Evolutionary conservation across 2,329 filamentous ascomycete species (phyloP), one percentile per base, ranked within the genome.

Genomic region (Fusarium torreyae): DNA sequence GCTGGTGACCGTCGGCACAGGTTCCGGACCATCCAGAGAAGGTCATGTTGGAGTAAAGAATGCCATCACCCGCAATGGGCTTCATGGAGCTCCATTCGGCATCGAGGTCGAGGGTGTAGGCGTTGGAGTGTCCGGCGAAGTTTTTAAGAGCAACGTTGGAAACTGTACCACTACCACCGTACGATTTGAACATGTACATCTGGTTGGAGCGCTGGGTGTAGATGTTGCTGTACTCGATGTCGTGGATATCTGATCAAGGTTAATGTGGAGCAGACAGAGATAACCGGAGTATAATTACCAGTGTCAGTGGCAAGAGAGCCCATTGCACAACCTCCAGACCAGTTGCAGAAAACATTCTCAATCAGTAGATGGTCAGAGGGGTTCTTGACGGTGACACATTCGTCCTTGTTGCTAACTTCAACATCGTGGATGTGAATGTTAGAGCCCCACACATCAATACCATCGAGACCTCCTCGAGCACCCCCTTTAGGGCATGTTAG

Each of bases 151-250:
- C 57, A 15, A 72, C 68, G 42, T 72, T 71, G 39, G 57, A 57
- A 1, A 72, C 70, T 6, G 57, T 71, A 14, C 69, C 68, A 39
- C 66, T 70, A 15, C 69, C 69, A 5, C 69, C 69, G 8, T 70
- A 65, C 0, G 69, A 72, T 36, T 72, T 72, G 66, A 72, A 71
- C 69, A 72, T 72, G 54, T 63, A 72, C 69, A 72, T 72, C 36
- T 72, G 69, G 52, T 72, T 72, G 7, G 66, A 68, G 8, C 62
- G 61, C 5, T 72, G 69, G 1, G 69, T 69, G 36, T 72, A 72
- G 17, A 72, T 57, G n/a, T 72, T 72, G 10, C 28, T 68, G 51
- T 72, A 72, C n/a, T 65, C 55, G 18, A 72, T 57, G 17, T 72
- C 59, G 33, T 62, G 56, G 6, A 72, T 71, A 18, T 55, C 68